A percentile compares a stretch with the other conserved stretches of the same genome.
These are phyloP conservation scores for Plantago elongata DNA, from an alignment of 257 asterid genomes.

Conservation along the genomic window DNA sequence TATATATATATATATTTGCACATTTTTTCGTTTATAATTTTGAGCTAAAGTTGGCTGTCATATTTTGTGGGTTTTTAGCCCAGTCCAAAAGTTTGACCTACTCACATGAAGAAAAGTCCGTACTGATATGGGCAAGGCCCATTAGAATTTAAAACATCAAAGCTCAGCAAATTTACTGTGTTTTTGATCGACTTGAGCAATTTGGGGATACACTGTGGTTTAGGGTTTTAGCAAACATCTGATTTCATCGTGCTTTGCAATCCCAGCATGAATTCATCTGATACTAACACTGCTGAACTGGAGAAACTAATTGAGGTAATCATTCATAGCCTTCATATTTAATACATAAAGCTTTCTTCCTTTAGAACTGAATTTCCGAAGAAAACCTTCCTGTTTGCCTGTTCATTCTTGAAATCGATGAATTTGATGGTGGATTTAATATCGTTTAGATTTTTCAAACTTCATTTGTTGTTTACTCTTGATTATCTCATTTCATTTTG, in stretches of 20 bases:
- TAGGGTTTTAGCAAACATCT: constrained; percentile 7
- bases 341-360: too few relatives aligned
- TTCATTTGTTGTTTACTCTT: neutral
- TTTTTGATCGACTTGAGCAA: too few relatives aligned
- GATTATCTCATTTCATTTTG: neutral
- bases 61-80: too few relatives aligned
- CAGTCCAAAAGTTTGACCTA: too few relatives aligned
- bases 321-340: neutral
- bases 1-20: too few relatives aligned
- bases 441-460: neutral
- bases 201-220: neutral
- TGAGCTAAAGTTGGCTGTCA: too few relatives aligned
- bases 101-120: too few relatives aligned
- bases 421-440: neutral
- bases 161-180: too few relatives aligned
- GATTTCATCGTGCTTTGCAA: neutral
- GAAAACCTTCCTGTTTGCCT: neutral
- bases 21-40: too few relatives aligned
- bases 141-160: too few relatives aligned
- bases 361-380: too few relatives aligned
- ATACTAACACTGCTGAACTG: constrained; percentile 7
- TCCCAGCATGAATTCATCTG: constrained; percentile 13
- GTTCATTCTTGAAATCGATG: neutral
- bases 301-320: constrained; percentile 7
- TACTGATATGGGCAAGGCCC: too few relatives aligned